Conservation (phyloP, 2,329 filamentous ascomycete species). For the Paecilomyces variotii region DNA sequence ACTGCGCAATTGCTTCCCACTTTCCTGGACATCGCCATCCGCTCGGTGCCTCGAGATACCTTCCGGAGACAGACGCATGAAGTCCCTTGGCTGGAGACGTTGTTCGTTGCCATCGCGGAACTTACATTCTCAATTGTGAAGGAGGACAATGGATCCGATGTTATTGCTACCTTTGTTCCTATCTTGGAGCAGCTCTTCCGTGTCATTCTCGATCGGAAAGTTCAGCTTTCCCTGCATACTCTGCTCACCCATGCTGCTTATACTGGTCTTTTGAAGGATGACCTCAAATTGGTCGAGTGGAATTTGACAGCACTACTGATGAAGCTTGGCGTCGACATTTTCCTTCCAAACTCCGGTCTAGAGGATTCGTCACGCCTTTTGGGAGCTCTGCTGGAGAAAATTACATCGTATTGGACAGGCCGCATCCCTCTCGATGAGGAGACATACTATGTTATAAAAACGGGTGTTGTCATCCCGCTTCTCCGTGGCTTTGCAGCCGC, state of each 20-base stretch:
- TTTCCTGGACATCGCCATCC: slow-evolving; percentile 40
- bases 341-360: slow-evolving; percentile 37
- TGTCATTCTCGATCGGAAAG: slow-evolving; percentile 28
- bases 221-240: slow-evolving; percentile 33
- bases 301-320: slow-evolving; percentile 33
- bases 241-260: slow-evolving; percentile 34
- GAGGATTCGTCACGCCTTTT: slow-evolving; percentile 28
- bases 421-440: slow-evolving; percentile 6
- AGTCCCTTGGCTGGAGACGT: slow-evolving; percentile 41
- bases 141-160: slow-evolving; percentile 15
- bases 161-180: slow-evolving; percentile 21
- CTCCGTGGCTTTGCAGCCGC: slow-evolving; percentile 32
- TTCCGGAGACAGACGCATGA: slow-evolving; percentile 38
- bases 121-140: slow-evolving; percentile 28
- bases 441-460: slow-evolving; percentile 28
- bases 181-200: slow-evolving; percentile 32
- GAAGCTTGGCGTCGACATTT: slow-evolving; percentile 34
- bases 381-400: slow-evolving; percentile 26
- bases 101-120: slow-evolving; percentile 38
- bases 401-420: slow-evolving; percentile 24
- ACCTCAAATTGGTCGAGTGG: slow-evolving; percentile 30
- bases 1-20: slow-evolving; percentile 29
- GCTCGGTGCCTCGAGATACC: slow-evolving; percentile 36
- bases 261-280: slow-evolving; percentile 30
- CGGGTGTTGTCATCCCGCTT: slow-evolving; percentile 31